A percentile compares a stretch with the other conserved stretches of the same genome.
These are phyloP conservation scores for Blastobotrys buckinghamii DNA, from an alignment of 1,139 yeast species.

Conservation along the genomic window DNA sequence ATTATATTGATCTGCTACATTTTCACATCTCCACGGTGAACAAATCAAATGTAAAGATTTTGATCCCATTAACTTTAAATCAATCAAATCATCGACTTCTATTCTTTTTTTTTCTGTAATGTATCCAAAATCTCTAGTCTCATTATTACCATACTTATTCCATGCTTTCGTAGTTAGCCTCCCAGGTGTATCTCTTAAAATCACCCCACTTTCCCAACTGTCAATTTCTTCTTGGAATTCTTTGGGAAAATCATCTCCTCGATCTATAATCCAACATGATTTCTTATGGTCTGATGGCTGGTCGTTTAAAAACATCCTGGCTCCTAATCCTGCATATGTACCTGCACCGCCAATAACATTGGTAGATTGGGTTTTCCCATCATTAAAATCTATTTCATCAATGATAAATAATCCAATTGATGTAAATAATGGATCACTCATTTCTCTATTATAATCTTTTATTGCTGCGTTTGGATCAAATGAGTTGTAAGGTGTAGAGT, in stretches of 20 bases:
- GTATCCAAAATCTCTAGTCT: constrained; percentile 49
- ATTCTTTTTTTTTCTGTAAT: constrained; percentile 61
- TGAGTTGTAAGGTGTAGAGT: no score
- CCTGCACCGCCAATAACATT: constrained; percentile 89
- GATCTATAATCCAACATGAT: constrained; percentile 69
- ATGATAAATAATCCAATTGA: constrained; percentile 87
- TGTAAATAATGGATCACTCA: constrained; percentile 32
- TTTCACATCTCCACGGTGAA: constrained; percentile 54
- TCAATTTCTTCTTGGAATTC: constrained; percentile 42
- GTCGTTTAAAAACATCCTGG: constrained; percentile 47
- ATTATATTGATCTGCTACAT: constrained; percentile 20
- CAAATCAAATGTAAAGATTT: constrained; percentile 67
- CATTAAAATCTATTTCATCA: constrained; percentile 71
- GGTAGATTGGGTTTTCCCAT: constrained; percentile 38
- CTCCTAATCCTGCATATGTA: constrained; percentile 74
- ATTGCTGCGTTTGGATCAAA: no score
- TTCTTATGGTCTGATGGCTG: constrained; percentile 31
- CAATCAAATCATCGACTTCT: constrained; percentile 51
- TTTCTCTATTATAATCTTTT: no score
- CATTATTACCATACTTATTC: constrained; percentile 62
- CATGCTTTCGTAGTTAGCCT: constrained; percentile 77
- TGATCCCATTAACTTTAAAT: constrained; percentile 37
- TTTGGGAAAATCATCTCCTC: constrained; percentile 70
- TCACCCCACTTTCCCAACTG: constrained; percentile 57
- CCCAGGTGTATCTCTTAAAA: constrained; percentile 45